phyloP scores from a whole-genome alignment of 1,139 yeast genomes.

The Saccharomyces hybrid region DNA sequence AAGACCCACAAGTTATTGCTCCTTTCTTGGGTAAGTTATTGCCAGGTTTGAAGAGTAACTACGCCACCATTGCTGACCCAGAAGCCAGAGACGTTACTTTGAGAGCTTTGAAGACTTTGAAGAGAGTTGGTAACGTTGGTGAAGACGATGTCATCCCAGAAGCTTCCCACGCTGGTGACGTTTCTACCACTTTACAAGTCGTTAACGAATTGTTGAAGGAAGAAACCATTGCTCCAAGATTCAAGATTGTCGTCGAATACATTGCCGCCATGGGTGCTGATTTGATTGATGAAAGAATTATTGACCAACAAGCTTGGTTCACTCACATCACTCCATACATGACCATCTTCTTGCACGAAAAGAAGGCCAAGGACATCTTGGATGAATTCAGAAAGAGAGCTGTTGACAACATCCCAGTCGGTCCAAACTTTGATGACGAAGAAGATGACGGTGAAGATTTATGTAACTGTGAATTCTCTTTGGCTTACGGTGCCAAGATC shows the following conservation, averaged over 20 bases:
- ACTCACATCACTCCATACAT: constrained; percentile 85
- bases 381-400: constrained; percentile 95
- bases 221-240: constrained; percentile 63
- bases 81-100: constrained; percentile 98
- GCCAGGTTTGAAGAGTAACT: constrained; percentile 93
- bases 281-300: constrained; percentile 95
- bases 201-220: constrained; percentile 63
- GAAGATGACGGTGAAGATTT: constrained; percentile 99
- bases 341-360: constrained; percentile 91
- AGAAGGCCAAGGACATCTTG: constrained; percentile 80
- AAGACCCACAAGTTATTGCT: constrained; percentile 99
- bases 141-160: constrained; percentile 87
- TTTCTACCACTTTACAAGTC: constrained; percentile 74
- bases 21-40: constrained; percentile 92
- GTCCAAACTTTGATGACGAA: constrained; percentile 94
- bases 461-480: constrained; percentile 99
- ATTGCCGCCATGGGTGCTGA: constrained; percentile 97
- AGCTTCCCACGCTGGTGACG: constrained; percentile 97
- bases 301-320: constrained; percentile 88
- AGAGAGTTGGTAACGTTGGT: constrained; percentile 97
- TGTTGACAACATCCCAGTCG: constrained; percentile 94
- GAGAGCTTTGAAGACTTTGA: constrained; percentile 94
- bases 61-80: constrained; percentile 96
- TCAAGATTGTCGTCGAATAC: constrained; percentile 67
- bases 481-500: constrained; percentile 99